Conservation (phyloP, 306 rosid genomes). For the Hippophae rhamnoides region DNA sequence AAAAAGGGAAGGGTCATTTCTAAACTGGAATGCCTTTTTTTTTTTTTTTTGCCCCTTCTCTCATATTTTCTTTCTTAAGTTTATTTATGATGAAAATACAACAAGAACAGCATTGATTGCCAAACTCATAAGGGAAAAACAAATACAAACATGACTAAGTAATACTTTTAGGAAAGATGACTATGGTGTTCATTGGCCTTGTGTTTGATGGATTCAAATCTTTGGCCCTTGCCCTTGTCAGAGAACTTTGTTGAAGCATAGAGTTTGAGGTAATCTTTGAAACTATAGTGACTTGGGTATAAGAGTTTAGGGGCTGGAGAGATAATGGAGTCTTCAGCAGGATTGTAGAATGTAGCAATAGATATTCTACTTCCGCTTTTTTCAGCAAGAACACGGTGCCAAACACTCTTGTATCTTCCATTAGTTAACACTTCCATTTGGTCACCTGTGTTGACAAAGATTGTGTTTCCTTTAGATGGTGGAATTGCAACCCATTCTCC, state of each 20-base stretch:
- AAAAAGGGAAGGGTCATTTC: no score
- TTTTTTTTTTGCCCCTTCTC: background rate
- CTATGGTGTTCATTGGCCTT: conserved; percentile 27
- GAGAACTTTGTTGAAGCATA: conserved; percentile 67
- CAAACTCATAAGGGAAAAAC: conserved; percentile 2
- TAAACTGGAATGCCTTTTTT: no score
- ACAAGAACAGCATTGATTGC: background rate
- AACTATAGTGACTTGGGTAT: conserved; percentile 45
- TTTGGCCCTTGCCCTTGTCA: conserved; percentile 61
- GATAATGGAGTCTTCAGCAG: conserved; percentile 53
- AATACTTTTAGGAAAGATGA: conserved; percentile 12
- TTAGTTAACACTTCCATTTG: conserved; percentile 63
- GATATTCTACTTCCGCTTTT: conserved; percentile 65
- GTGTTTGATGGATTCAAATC: conserved; percentile 57
- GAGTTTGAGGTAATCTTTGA: conserved; percentile 61
- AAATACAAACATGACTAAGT: background rate
- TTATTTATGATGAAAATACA: conserved; percentile 12
- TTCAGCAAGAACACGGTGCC: conserved; percentile 70
- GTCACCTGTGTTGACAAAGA: conserved; percentile 85
- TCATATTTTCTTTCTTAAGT: background rate
- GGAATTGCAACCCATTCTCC: conserved; percentile 80
- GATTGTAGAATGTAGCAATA: conserved; percentile 76
- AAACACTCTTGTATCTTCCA: conserved; percentile 50
- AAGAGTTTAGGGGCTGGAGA: conserved; percentile 53
- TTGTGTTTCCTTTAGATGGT: conserved; percentile 66